Conservation (phyloP, 108 stramenopile genomes). For the Skeletonema potamos region DNA sequence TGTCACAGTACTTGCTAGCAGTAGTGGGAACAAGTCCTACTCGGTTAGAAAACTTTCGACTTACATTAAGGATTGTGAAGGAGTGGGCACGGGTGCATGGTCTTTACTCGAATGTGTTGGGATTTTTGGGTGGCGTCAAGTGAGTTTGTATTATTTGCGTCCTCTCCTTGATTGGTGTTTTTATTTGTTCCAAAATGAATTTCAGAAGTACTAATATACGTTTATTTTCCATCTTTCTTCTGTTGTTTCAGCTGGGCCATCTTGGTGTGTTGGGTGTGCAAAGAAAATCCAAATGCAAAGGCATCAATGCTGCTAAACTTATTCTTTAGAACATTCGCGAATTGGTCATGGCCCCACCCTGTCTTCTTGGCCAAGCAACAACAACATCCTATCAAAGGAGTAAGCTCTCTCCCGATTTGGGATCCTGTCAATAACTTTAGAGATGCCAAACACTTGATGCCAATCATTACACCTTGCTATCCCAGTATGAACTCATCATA, state of each 20-base stretch:
- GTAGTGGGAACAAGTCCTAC: slow-evolving; percentile 1
- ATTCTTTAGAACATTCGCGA: slow-evolving; percentile 82
- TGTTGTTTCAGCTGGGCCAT: slow-evolving; percentile 68
- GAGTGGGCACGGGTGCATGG: slow-evolving; percentile 91
- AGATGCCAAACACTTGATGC: slow-evolving; percentile 84
- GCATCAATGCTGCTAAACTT: slow-evolving; percentile 56
- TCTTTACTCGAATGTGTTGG: slow-evolving; percentile 92
- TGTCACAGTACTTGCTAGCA: slow-evolving; percentile 81
- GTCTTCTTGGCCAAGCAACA: slow-evolving; percentile 37
- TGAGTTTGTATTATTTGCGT: neutral
- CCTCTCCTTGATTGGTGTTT: neutral
- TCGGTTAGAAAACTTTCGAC: slow-evolving; percentile 54
- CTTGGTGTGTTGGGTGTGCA: slow-evolving; percentile 86
- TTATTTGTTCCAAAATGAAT: neutral
- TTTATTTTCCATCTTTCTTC: neutral
- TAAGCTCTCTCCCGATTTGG: slow-evolving; percentile 61
- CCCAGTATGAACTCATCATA: slow-evolving; percentile 96
- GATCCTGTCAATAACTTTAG: slow-evolving; percentile 72
- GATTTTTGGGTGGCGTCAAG: slow-evolving; percentile 96
- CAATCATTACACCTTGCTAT: slow-evolving; percentile 97
- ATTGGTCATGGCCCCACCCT: slow-evolving; percentile 87
- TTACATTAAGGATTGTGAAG: slow-evolving; percentile 82
- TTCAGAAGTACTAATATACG: neutral
- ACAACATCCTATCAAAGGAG: slow-evolving; percentile 11
- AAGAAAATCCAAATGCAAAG: slow-evolving; percentile 60